Conservation (phyloP, 306 rosid species). For the Crotalaria pallida region DNA sequence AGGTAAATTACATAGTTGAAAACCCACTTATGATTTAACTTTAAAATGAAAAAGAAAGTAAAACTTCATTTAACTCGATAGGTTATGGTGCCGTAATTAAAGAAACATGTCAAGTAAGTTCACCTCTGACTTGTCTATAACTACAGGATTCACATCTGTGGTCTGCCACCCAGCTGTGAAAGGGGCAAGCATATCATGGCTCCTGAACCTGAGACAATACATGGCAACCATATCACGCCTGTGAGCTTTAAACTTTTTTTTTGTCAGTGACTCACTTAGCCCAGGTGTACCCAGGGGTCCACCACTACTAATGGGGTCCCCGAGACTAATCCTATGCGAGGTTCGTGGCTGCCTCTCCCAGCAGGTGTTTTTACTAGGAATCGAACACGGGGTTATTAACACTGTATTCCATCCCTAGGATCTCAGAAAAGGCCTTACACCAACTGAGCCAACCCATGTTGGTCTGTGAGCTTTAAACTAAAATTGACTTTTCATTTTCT, state of each 20-base stretch:
- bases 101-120: slow-evolving; percentile 10
- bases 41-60: background rate
- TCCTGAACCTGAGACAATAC: slow-evolving; percentile 52
- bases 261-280: too few relatives aligned
- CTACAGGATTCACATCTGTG: slow-evolving; percentile 53
- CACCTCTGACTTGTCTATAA: slow-evolving; percentile 87
- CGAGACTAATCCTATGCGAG: too few relatives aligned
- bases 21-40: background rate
- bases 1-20: background rate
- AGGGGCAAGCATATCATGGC: slow-evolving; percentile 97
- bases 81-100: background rate
- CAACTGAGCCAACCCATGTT: too few relatives aligned
- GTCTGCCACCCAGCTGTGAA: slow-evolving; percentile 89
- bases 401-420: too few relatives aligned
- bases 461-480: background rate
- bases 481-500: background rate
- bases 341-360: too few relatives aligned
- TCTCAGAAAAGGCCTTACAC: too few relatives aligned
- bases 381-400: too few relatives aligned
- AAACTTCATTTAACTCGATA: background rate
- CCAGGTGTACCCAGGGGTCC: too few relatives aligned
- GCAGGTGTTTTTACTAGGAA: too few relatives aligned
- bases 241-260: background rate
- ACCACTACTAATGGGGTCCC: too few relatives aligned
- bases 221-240: background rate